A percentile compares a stretch with the other conserved stretches of the same genome.
These are phyloP conservation scores for Sodiomyces alkalinus DNA, from an alignment of 2,329 filamentous ascomycete genomes.

Conservation along the genomic window DNA sequence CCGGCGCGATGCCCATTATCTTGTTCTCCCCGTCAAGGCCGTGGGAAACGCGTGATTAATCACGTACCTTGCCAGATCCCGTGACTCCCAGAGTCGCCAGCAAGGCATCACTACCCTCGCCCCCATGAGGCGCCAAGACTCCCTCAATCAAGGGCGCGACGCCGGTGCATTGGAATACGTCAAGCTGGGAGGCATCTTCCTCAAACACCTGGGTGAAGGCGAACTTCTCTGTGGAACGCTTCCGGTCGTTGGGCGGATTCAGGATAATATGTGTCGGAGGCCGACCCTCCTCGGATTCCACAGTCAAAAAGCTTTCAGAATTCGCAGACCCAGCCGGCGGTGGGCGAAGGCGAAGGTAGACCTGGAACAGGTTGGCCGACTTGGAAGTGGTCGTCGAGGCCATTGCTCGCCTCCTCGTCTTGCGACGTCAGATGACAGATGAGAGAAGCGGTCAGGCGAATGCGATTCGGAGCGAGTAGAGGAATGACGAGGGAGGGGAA, in stretches of 20 bases:
- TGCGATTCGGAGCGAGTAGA: no score
- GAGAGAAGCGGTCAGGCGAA: no score
- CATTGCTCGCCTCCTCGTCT: no score
- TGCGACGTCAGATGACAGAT: no score
- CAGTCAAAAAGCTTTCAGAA: conserved; percentile 59
- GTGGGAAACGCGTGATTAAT: not conserved
- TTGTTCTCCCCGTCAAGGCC: conserved; percentile 1
- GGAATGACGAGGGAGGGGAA: no score
- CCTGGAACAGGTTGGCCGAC: conserved; percentile 58
- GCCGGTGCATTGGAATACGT: conserved; percentile 70
- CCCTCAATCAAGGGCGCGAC: conserved; percentile 65
- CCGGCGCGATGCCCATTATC: no score
- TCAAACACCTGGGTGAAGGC: conserved; percentile 90
- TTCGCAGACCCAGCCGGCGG: conserved; percentile 28
- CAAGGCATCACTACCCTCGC: conserved; percentile 74
- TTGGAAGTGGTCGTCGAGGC: no score
- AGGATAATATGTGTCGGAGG: conserved; percentile 56
- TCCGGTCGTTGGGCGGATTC: conserved; percentile 71
- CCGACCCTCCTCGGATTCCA: conserved; percentile 42
- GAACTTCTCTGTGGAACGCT: conserved; percentile 83
- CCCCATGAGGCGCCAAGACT: conserved; percentile 56
- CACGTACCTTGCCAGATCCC: conserved; percentile 77
- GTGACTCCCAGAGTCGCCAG: conserved; percentile 88
- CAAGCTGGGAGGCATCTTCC: conserved; percentile 68
- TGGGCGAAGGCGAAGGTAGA: conserved; percentile 76